Percentiles rank a stretch among this genome's conserved stretches.
Evolutionary conservation across 2,329 filamentous ascomycete genomes (phyloP).

Genomic region (Aspergillus sp.): DNA sequence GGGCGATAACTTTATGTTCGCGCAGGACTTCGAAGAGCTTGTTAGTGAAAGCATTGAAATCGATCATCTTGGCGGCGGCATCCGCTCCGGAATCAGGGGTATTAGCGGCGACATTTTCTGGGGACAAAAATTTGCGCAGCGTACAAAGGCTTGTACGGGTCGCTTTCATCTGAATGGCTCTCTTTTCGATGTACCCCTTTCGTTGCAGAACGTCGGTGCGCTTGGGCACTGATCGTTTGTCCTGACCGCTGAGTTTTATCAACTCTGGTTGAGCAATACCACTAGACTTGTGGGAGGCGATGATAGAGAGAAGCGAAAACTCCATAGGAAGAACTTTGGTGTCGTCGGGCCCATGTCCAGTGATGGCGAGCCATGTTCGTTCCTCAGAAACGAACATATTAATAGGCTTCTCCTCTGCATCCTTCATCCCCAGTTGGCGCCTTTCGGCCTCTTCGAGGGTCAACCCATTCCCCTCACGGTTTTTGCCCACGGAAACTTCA

Average conservation of each 20-base stretch:
- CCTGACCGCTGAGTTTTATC: slow-evolving; percentile 57
- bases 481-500: slow-evolving; percentile 53
- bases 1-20: slow-evolving; percentile 52
- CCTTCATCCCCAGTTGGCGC: slow-evolving; percentile 4
- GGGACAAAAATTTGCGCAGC: slow-evolving; percentile 49
- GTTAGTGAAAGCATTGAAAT: slow-evolving; percentile 51
- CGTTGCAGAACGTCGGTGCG: slow-evolving; percentile 57
- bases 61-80: slow-evolving; percentile 37
- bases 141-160: slow-evolving; percentile 58
- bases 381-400: slow-evolving; percentile 55
- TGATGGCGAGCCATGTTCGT: slow-evolving; percentile 59
- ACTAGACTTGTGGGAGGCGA: slow-evolving; percentile 53
- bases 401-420: slow-evolving; percentile 10
- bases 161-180: slow-evolving; percentile 48
- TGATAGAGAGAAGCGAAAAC: slow-evolving; percentile 59
- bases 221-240: slow-evolving; percentile 64
- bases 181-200: slow-evolving; percentile 64
- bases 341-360: slow-evolving; percentile 59
- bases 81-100: slow-evolving; percentile 7
- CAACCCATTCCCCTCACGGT: slow-evolving; percentile 42
- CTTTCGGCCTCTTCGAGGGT: slow-evolving; percentile 43
- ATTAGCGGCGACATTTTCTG: slow-evolving; percentile 17
- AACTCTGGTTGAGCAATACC: slow-evolving; percentile 62
- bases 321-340: slow-evolving; percentile 55
- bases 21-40: slow-evolving; percentile 51